Conservation (phyloP, 768 basidiomycete species). For the Scleroderma citrinum region DNA sequence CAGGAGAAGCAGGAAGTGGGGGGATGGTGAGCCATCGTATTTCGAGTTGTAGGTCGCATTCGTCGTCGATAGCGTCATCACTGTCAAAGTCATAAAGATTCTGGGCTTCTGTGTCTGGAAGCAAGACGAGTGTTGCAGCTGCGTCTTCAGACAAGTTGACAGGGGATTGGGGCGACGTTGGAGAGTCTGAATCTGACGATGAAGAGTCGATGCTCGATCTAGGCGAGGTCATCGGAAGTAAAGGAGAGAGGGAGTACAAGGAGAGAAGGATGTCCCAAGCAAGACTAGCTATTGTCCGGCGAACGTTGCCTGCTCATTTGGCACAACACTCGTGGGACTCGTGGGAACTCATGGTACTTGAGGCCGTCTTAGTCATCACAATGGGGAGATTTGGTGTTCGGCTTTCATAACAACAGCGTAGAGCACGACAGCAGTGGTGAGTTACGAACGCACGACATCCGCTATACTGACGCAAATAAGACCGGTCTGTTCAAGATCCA, state of each 20-base stretch:
- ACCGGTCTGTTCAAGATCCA: no score
- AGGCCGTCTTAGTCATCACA: no score
- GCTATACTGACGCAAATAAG: no score
- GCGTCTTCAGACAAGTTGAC: conserved; percentile 18
- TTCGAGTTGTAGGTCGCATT: conserved; percentile 22
- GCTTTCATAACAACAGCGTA: no score
- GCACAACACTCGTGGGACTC: no score
- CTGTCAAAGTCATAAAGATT: conserved; percentile 31
- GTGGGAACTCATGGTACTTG: no score
- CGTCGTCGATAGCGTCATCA: conserved; percentile 37
- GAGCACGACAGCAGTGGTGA: no score
- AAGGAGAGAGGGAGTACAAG: conserved; percentile 3
- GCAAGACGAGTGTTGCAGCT: conserved; percentile 55
- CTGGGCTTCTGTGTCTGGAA: conserved; percentile 48
- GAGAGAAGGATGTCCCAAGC: background rate
- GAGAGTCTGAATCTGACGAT: background rate
- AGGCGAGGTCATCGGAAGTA: conserved; percentile 3
- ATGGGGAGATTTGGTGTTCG: no score
- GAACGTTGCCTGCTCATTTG: no score
- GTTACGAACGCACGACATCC: no score
- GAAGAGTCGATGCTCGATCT: conserved; percentile 11
- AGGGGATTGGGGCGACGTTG: conserved; percentile 5
- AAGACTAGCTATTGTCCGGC: background rate
- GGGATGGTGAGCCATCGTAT: conserved; percentile 22
- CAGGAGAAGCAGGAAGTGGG: conserved; percentile 49